A percentile compares a stretch with the other conserved stretches of the same genome.
phyloP scores from a whole-genome alignment of 1,284 basidiomycete genomes.

The Anthracocystis walkeri region DNA sequence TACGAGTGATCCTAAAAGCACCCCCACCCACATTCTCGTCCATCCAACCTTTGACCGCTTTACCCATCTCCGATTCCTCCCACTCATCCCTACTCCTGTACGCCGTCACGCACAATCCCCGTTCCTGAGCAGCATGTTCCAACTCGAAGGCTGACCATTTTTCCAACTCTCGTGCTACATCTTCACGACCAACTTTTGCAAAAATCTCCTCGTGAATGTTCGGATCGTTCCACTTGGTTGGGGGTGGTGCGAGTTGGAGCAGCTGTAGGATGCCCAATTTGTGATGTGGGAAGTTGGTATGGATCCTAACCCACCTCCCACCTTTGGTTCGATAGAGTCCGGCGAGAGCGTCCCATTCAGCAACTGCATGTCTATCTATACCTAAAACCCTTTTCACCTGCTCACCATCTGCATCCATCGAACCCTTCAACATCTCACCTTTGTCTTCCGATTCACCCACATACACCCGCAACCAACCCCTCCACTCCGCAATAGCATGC shows the following conservation, averaged over 20 bases:
- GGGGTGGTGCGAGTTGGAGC: conserved; percentile 8
- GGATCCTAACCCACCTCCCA: conserved; percentile 24
- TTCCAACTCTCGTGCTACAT: conserved; percentile 13
- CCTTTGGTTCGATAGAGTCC: conserved; percentile 20
- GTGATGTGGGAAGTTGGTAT: conserved; percentile 48
- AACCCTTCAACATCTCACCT: conserved; percentile 6
- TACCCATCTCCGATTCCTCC: conserved; percentile 25
- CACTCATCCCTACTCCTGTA: conserved; percentile 23
- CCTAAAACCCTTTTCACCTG: conserved; percentile 4
- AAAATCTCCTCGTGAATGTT: conserved; percentile 12
- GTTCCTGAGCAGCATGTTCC: conserved; percentile 18
- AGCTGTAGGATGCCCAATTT: conserved; percentile 38
- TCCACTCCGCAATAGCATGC: conserved; percentile 31
- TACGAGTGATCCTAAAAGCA: conserved; percentile 22
- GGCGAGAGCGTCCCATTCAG: conserved; percentile 31
- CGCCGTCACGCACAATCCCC: conserved; percentile 35
- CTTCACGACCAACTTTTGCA: neutral
- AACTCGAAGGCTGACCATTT: conserved; percentile 39
- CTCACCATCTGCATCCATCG: conserved; percentile 1
- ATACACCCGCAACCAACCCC: conserved; percentile 19
- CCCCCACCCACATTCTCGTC: conserved; percentile 2
- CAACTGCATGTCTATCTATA: conserved; percentile 19
- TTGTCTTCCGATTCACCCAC: neutral
- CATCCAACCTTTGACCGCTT: conserved; percentile 22
- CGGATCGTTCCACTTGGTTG: conserved; percentile 8